These are phyloP conservation scores for Cutaneotrichosporon sp. DNA, from an alignment of 1,284 basidiomycete genomes.

Conservation along the genomic window DNA sequence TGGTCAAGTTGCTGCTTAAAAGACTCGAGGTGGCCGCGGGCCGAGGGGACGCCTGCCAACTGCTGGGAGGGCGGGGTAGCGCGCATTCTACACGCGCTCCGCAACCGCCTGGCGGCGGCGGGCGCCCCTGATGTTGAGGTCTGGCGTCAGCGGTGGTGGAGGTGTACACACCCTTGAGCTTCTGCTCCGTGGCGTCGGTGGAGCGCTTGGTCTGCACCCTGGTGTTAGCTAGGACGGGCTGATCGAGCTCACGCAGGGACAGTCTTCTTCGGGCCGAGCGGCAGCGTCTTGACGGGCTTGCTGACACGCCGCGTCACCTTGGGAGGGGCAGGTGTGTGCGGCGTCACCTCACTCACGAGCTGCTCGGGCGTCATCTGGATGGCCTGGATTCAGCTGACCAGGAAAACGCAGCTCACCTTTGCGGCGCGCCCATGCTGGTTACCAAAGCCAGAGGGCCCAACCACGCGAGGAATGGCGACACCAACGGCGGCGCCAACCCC, in stretches of 20 bases:
- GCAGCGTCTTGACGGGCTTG: background rate
- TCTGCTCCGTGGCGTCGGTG: background rate
- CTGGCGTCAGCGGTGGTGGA: background rate
- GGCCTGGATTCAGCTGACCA: background rate
- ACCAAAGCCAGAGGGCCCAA: conserved; percentile 7
- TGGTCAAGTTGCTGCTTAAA: too few relatives aligned
- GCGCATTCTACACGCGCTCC: conserved; percentile 2
- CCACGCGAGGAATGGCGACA: background rate
- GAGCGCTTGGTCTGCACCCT: background rate
- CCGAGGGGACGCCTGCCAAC: background rate
- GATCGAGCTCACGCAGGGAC: background rate
- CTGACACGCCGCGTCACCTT: background rate
- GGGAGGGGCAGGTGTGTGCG: background rate
- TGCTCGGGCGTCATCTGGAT: background rate
- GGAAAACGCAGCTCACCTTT: background rate
- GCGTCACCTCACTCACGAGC: background rate
- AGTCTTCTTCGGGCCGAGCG: background rate
- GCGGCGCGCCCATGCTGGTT: too few relatives aligned
- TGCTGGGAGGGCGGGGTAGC: background rate
- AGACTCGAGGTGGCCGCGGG: background rate
- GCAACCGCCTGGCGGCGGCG: background rate
- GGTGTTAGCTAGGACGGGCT: background rate
- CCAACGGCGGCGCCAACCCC: background rate
- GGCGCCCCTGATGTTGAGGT: background rate
- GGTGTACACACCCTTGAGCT: background rate